Evolutionary conservation across 1,284 basidiomycete genomes (phyloP), one percentile per base, ranked within the genome.

Genomic region (Puccinia hordei): DNA sequence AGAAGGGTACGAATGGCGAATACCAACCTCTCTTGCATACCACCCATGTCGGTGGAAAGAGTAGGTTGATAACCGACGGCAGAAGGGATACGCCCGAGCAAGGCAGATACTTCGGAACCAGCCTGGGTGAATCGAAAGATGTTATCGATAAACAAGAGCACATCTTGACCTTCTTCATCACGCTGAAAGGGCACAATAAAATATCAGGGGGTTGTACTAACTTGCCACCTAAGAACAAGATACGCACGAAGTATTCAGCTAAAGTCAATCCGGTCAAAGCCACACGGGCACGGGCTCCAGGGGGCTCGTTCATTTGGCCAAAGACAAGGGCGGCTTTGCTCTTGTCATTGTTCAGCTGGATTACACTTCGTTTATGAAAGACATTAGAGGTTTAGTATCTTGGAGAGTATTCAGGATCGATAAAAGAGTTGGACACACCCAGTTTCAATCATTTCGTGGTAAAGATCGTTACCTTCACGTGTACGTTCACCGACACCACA

Each of bases 251-350:
- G 90, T 98, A 99, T 89, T 99, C 96, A 84, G 96, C 96, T 84
- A 98, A 97, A 86, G 96, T 98, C 82, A 99, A 89, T 88, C 96
- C 96, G 85, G 96, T 98, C 85, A 99, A 91, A 83, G 96, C 96
- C 85, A 98, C 96, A 93, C 96, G 96, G 86, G 96, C 96, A 92
- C 96, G 95, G 85, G 96, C 96, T 91, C 96, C 96, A 85, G 96
- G 96, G 87, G 96, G 96, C 90, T 99, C 96, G 90, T 99, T 99
- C 96, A 99, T 99, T 89, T 99, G 96, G 90, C 96, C 96, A 90
- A 99, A 99, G 85, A 99, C 96, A 83, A 99, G 92, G 85, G 96
- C 95, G 88, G 98, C 96, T 91, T 99, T 98, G 87, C 96, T 98
- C 81, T 84, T 84, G 83, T 84, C 84, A 82, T 84, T 85, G 75